Evolutionary conservation across 768 basidiomycete genomes (phyloP).

Genomic region (Strobilomyces dryophilus): DNA sequence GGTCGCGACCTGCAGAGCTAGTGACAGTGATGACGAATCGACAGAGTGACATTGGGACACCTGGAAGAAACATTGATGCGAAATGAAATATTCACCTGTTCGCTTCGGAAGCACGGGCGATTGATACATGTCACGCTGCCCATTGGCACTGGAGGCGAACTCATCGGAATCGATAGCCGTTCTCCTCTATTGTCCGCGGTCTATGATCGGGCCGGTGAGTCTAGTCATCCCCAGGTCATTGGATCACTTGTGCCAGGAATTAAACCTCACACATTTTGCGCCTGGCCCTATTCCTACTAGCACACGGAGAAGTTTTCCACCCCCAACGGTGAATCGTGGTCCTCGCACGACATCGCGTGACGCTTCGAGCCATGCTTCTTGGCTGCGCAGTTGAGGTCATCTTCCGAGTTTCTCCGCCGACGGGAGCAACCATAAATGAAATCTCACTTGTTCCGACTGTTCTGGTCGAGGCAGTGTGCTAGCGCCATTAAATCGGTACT

Average conservation of each 20-base stretch:
- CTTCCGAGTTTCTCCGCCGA: constrained; percentile 13
- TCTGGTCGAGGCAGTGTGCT: constrained; percentile 5
- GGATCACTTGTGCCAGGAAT: too few relatives aligned
- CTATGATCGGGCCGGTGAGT: not conserved
- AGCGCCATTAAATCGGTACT: not conserved
- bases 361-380: not conserved
- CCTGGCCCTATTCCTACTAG: not conserved
- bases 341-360: not conserved
- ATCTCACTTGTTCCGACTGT: constrained; percentile 2
- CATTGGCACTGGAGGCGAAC: not conserved
- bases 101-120: not conserved
- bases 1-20: constrained; percentile 33
- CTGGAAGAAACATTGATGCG: constrained; percentile 8
- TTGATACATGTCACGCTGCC: not conserved
- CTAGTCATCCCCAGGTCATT: not conserved
- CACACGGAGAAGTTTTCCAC: not conserved
- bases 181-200: too few relatives aligned
- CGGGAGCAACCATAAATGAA: not conserved
- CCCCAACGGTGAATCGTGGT: not conserved
- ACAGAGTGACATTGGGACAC: constrained; percentile 22
- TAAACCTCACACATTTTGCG: too few relatives aligned
- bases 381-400: not conserved
- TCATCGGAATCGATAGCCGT: constrained; percentile 2
- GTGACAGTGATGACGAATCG: constrained; percentile 73
- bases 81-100: not conserved